A percentile compares a stretch with the other conserved stretches of the same genome.
Evolutionary conservation across 768 basidiomycete species (phyloP).

Genomic region (Mycena albidolilacea): DNA sequence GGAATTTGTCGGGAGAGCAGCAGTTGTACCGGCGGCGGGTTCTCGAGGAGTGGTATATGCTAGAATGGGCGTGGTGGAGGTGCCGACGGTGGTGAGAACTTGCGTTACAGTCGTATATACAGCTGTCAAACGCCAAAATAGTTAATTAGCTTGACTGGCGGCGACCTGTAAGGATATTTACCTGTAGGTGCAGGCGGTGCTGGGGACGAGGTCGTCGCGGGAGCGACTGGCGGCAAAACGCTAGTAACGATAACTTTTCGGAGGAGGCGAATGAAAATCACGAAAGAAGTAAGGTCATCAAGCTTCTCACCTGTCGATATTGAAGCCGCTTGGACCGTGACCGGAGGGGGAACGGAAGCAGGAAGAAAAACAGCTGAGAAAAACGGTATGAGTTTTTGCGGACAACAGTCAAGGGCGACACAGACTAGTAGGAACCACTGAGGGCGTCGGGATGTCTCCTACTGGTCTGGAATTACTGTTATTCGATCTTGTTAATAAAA

Average conservation of each 20-base stretch:
- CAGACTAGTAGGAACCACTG: conserved; percentile 28
- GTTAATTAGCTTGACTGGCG: conserved; percentile 14
- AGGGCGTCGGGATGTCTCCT: conserved; percentile 19
- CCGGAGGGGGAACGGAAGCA: conserved; percentile 24
- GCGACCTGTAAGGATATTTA: neutral
- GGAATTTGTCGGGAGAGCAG: conserved; percentile 4
- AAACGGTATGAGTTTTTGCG: neutral
- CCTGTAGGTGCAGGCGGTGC: conserved; percentile 22
- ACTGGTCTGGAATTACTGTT: conserved; percentile 19
- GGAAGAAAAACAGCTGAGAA: conserved; percentile 27
- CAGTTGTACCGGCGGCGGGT: neutral
- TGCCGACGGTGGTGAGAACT: conserved; percentile 30
- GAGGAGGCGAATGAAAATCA: conserved; percentile 20
- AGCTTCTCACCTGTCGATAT: conserved; percentile 31
- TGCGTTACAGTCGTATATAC: conserved; percentile 34
- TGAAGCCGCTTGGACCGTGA: conserved; percentile 18
- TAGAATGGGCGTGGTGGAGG: neutral
- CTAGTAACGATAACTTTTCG: conserved; percentile 33
- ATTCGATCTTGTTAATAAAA: conserved; percentile 7
- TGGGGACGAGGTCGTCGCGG: conserved; percentile 12
- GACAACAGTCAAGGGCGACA: conserved; percentile 2
- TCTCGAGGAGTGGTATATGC: neutral
- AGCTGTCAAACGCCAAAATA: conserved; percentile 30
- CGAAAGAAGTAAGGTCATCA: conserved; percentile 16
- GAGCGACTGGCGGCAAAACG: conserved; percentile 17